These are phyloP conservation scores for Hypoxylon trugodes DNA, from an alignment of 495 filamentous ascomycete species.

Conservation along the genomic window DNA sequence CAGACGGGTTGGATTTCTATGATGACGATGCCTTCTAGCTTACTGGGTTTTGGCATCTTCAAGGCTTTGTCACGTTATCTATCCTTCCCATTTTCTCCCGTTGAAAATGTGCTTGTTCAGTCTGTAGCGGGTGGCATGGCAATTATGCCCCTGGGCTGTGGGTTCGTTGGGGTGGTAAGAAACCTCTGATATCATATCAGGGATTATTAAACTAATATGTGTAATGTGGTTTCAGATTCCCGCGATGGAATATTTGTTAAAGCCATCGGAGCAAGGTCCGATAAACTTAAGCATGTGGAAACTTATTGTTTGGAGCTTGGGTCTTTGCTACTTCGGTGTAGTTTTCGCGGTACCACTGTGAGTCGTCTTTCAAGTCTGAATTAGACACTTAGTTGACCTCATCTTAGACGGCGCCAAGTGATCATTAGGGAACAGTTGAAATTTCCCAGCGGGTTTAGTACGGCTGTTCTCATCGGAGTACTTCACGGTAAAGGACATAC, in stretches of 20 bases:
- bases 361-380: slow-evolving; percentile 4
- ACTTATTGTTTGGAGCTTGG: slow-evolving; percentile 86
- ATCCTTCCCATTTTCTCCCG: slow-evolving; percentile 82
- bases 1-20: slow-evolving; percentile 81
- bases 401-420: slow-evolving; percentile 74
- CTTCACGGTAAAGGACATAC: slow-evolving; percentile 69
- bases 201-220: slow-evolving; percentile 38
- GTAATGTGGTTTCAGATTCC: slow-evolving; percentile 62
- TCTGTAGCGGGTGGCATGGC: slow-evolving; percentile 95
- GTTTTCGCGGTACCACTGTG: slow-evolving; percentile 88
- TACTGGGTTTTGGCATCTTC: slow-evolving; percentile 98
- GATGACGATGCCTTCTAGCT: slow-evolving; percentile 84
- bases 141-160: slow-evolving; percentile 95
- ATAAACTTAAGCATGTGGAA: slow-evolving; percentile 75
- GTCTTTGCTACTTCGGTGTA: slow-evolving; percentile 93
- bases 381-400: slow-evolving; percentile 44
- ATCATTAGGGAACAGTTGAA: slow-evolving; percentile 90
- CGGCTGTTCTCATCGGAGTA: slow-evolving; percentile 89
- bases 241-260: slow-evolving; percentile 86
- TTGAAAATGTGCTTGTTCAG: slow-evolving; percentile 98
- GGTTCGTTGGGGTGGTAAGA: slow-evolving; percentile 81
- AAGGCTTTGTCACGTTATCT: slow-evolving; percentile 76
- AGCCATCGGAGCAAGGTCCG: slow-evolving; percentile 77
- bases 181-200: neutral
- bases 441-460: slow-evolving; percentile 95